Evolutionary conservation across 768 basidiomycete genomes (phyloP).

Genomic region (Lentinula raphanica): DNA sequence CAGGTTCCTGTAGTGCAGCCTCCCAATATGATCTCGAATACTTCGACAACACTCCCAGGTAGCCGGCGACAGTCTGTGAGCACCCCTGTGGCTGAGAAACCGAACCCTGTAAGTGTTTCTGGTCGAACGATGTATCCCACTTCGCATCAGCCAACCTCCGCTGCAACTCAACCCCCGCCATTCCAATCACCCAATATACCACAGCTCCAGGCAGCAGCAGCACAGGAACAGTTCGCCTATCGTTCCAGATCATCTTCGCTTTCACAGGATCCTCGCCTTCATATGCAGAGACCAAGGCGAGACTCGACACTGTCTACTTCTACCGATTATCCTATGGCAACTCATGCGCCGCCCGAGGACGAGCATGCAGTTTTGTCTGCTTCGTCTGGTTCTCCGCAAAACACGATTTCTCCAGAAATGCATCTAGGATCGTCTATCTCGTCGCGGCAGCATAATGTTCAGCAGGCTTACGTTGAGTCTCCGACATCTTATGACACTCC

Average conservation of each 20-base stretch:
- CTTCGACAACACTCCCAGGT: background rate
- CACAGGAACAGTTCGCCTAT: slow-evolving; percentile 4
- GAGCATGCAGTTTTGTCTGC: background rate
- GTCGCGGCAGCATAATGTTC: background rate
- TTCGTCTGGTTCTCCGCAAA: background rate
- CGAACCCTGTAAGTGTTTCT: background rate
- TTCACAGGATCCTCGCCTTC: slow-evolving; percentile 6
- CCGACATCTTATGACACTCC: slow-evolving; percentile 2
- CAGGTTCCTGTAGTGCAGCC: background rate
- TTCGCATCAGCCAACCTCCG: background rate
- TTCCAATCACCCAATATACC: background rate
- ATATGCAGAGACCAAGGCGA: slow-evolving; percentile 1
- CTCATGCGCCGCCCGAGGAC: background rate
- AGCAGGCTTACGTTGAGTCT: slow-evolving; percentile 3
- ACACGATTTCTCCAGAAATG: background rate
- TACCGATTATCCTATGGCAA: slow-evolving; percentile 1
- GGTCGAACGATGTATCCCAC: background rate
- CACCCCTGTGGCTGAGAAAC: background rate
- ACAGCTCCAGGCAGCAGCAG: background rate
- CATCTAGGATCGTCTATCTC: slow-evolving; percentile 1
- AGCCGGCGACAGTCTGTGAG: background rate
- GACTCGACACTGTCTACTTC: slow-evolving; percentile 3
- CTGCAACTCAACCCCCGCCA: background rate
- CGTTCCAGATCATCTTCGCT: slow-evolving; percentile 5
- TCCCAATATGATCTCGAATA: background rate